Conservation (phyloP, 2,329 filamentous ascomycete species). For the Hypomyces perniciosus region DNA sequence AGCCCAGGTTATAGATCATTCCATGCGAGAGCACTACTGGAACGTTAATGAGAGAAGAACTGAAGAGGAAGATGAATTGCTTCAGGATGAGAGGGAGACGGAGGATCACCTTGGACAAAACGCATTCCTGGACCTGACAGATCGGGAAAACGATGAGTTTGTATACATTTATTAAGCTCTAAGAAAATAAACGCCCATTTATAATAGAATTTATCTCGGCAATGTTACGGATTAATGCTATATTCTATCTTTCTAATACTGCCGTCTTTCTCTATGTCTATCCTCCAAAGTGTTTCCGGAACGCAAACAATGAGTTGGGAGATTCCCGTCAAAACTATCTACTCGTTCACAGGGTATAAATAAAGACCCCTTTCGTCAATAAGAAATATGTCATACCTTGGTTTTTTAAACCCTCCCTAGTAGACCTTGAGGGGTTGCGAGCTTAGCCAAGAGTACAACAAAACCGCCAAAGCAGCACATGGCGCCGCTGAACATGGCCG, state of each 20-base stretch:
- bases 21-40: conserved; percentile 51
- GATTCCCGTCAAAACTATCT: background rate
- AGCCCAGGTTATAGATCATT: conserved; percentile 52
- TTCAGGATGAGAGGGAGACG: conserved; percentile 8
- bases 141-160: conserved; percentile 63
- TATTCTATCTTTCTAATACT: background rate
- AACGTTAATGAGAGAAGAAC: conserved; percentile 12
- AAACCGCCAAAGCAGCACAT: conserved; percentile 13
- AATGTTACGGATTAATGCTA: background rate
- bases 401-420: conserved; percentile 4
- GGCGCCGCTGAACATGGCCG: conserved; percentile 15
- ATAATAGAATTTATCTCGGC: background rate
- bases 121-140: conserved; percentile 55
- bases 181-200: background rate
- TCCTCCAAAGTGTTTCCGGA: background rate
- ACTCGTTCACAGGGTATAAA: too few species aligned
- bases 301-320: background rate
- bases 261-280: too few species aligned
- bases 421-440: conserved; percentile 9
- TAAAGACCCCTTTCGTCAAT: background rate
- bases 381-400: background rate
- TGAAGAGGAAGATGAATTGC: conserved; percentile 7
- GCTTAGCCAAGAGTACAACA: conserved; percentile 13
- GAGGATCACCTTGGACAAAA: conserved; percentile 37
- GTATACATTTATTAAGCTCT: conserved; percentile 50